phyloP scores from a whole-genome alignment of 306 rosid species.

The Elaeagnus macrophylla region DNA sequence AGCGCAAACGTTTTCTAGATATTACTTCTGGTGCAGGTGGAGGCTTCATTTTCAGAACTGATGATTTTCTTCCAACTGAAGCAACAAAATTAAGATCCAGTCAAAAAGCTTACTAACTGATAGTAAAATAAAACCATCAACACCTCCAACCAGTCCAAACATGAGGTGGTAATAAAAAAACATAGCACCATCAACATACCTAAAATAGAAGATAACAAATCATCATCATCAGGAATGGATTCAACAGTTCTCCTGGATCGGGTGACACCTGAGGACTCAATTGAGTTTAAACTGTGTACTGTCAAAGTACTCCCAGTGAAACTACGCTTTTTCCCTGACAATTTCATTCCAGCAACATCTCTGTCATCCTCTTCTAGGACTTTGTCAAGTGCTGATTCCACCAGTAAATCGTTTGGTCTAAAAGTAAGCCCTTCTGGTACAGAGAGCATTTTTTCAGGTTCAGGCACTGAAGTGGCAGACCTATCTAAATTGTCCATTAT shows the following conservation, averaged over 20 bases:
- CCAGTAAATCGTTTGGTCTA: constrained; percentile 41
- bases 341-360: constrained; percentile 29
- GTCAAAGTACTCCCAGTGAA: constrained; percentile 74
- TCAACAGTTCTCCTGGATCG: constrained; percentile 50
- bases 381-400: constrained; percentile 54
- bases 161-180: constrained; percentile 2
- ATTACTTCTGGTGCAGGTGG: constrained; percentile 52
- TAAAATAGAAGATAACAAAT: constrained; percentile 89
- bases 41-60: constrained; percentile 74
- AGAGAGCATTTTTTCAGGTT: constrained; percentile 76
- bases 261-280: constrained; percentile 54
- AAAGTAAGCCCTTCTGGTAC: constrained; percentile 30
- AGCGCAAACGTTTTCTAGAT: constrained; percentile 48
- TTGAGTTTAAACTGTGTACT: constrained; percentile 59
- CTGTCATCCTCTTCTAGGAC: constrained; percentile 28
- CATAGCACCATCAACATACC: constrained; percentile 35
- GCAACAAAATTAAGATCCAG: constrained; percentile 15
- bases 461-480: constrained; percentile 49
- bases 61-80: constrained; percentile 84
- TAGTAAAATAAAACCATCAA: too few species aligned
- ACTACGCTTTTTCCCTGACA: constrained; percentile 75
- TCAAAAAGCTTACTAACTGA: too few species aligned
- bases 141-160: constrained; percentile 6
- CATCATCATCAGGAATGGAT: constrained; percentile 88
- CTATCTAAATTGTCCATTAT: constrained; percentile 26